Base-by-base conservation (phyloP, 2,329 filamentous ascomycete genomes). In the Claviceps spartinae region DNA sequence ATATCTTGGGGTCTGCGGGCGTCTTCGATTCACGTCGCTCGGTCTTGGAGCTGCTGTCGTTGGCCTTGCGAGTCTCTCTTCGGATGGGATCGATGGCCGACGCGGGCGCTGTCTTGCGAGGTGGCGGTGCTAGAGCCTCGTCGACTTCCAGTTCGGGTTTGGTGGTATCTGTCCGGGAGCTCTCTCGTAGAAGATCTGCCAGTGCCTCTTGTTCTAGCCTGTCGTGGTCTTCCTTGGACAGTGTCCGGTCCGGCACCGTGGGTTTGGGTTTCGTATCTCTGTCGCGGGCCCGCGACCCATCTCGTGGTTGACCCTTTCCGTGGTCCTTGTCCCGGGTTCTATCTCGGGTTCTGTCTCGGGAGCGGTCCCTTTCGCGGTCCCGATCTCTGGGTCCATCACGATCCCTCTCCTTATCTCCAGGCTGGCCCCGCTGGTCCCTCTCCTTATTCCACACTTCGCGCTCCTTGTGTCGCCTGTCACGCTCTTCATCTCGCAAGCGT, bases 1-100 rank as follows among this genome's bases (percentile, higher is more conserved):
- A 50, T 6, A 51, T 52, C 47, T 64, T 66, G 13, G 54, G 45
- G 24, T 65, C 62, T 52, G 55, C 61, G 11, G 65, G 61, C 48
- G 55, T 61, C 55, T 49, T 57, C 0, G 51, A 54, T 60, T 67
- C 67, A 50, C 60, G 70, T 26, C 54, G 50, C 30, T 71, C 69
- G 3, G 55, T 40, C 52, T 68, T 72, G 14, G 58, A 44, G 24
- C 54, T 52, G 54, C 56, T 53, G 5, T 70, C 65, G 40, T 58
- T 61, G 11, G 54, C 51, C 56, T 73, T 76, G 56, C 69, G 74
- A 6, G 63, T 54, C 16, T 75, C 72, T 48, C 66, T 64, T 43
- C 67, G 63, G 49, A 81, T 76, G 2, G 78, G 78, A 52, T 79
- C 73, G 53, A 82, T 82, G 34, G 78, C 78, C 20, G 78, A 82